Base-by-base conservation (phyloP, 306 rosid species). In the Quercus glauca region DNA sequence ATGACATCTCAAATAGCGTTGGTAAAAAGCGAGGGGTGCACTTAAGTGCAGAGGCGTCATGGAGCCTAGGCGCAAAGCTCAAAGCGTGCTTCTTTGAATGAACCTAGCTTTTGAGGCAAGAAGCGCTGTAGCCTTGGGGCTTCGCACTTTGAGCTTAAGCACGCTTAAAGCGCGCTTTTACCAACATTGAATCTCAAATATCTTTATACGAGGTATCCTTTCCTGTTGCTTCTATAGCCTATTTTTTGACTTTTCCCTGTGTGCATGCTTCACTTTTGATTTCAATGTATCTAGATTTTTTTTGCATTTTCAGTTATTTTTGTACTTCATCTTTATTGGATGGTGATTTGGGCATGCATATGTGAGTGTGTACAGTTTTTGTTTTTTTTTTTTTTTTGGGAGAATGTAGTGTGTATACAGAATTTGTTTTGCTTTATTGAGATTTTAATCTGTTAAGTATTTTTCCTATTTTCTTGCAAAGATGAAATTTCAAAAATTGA, bases 121-220 rank as follows among this genome's bases (percentile, higher is more conserved):
- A 31, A 31, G 35, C 1, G 6, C 35, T 31, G 35, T 5, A 31
- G 35, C 35, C 35, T 4, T 31, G 6, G 5, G 5, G 35, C 35
- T 31, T 31, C 1, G 35, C 35, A 31, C 35, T 31, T 31, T 31
- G 35, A 31, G 1, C 35, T 31, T 31, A 31, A 4, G 35, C 35
- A 4, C 35, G 5, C 6, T 4, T 31, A 31, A 31, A 31, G 35
- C 1, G 4, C 6, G 0, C 35, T 4, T 31, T 31, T 31, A 31
- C 35, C 35, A 31, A 31, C 35, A 31, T 6, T 31, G 1, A 31
- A 4, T 31, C 35, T 31, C 35, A 31, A 31, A 31, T 31, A 31
- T 86, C 84, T 83, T 90, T 73, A 89, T 90, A 60, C 83, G 92
- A 92, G 98, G 98, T 92, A 90, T 80, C 21, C 61, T 45, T 60